Conservation (phyloP, 805 yeast genomes). For the Debaryomyces prosopidis region DNA sequence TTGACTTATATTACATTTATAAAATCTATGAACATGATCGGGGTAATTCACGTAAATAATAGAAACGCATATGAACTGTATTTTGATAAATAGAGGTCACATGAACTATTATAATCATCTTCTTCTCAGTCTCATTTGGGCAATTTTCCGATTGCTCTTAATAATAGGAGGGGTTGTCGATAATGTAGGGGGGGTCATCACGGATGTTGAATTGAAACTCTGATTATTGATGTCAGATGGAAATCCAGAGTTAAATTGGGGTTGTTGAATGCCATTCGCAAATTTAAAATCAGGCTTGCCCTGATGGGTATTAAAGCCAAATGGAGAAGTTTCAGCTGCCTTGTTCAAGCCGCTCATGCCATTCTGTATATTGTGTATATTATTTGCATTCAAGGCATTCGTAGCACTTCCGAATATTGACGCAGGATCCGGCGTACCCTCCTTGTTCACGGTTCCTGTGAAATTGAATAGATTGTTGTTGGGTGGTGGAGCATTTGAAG, state of each 20-base stretch:
- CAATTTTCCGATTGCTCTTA: slow-evolving; percentile 24
- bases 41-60: slow-evolving; percentile 1
- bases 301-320: slow-evolving; percentile 1
- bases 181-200: slow-evolving; percentile 2
- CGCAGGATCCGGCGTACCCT: slow-evolving; percentile 34
- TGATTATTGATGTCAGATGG: not conserved
- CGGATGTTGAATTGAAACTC: not conserved
- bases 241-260: not conserved
- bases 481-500: slow-evolving; percentile 4
- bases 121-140: slow-evolving; percentile 36
- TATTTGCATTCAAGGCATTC: not conserved
- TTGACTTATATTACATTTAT: not conserved
- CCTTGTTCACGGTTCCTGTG: slow-evolving; percentile 20
- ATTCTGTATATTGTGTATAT: not conserved
- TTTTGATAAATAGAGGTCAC: not conserved
- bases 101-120: slow-evolving; percentile 10
- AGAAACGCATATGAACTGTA: not conserved
- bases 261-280: not conserved
- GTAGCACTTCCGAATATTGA: slow-evolving; percentile 24
- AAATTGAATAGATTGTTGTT: slow-evolving; percentile 17
- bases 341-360: not conserved
- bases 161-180: slow-evolving; percentile 21
- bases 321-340: slow-evolving; percentile 3
- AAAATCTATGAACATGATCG: not conserved
- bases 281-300: not conserved